Evolutionary conservation across 495 filamentous ascomycete species (phyloP).

Genomic region (Penicillium silybi): DNA sequence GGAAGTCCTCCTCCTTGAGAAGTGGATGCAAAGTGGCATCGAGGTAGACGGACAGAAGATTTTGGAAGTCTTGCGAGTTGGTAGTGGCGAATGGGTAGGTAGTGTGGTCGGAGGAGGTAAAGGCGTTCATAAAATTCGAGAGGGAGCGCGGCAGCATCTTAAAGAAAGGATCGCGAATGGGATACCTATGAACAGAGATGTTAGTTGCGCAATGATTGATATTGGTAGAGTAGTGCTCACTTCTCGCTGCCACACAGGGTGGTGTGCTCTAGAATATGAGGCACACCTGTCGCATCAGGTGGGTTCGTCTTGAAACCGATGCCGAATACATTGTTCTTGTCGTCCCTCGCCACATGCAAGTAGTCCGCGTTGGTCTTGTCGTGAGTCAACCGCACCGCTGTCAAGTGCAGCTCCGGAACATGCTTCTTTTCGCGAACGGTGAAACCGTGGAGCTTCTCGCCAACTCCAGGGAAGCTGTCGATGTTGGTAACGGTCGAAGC

Average conservation of each 20-base stretch:
- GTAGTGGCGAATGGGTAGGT: constrained; percentile 97
- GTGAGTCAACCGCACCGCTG: constrained; percentile 83
- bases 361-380: constrained; percentile 94
- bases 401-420: constrained; percentile 89
- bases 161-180: constrained; percentile 96
- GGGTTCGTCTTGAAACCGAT: constrained; percentile 99
- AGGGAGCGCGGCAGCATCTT: constrained; percentile 98
- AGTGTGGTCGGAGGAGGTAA: constrained; percentile 95
- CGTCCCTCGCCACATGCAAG: constrained; percentile 88
- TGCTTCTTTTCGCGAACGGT: constrained; percentile 82
- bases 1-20: constrained; percentile 85
- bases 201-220: constrained; percentile 11
- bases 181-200: constrained; percentile 62
- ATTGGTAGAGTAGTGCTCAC: constrained; percentile 41
- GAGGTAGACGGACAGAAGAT: constrained; percentile 93
- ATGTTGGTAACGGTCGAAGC: constrained; percentile 70
- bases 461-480: constrained; percentile 65
- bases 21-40: constrained; percentile 90
- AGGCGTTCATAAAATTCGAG: constrained; percentile 99
- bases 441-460: constrained; percentile 88
- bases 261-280: constrained; percentile 96
- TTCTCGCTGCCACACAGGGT: constrained; percentile 96
- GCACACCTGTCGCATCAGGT: constrained; percentile 91
- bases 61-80: constrained; percentile 92
- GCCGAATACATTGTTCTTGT: constrained; percentile 98